Percentiles rank a stretch among this genome's conserved stretches.
phyloP scores from a whole-genome alignment of 2,329 filamentous ascomycete genomes.

The Talaromyces sp. region DNA sequence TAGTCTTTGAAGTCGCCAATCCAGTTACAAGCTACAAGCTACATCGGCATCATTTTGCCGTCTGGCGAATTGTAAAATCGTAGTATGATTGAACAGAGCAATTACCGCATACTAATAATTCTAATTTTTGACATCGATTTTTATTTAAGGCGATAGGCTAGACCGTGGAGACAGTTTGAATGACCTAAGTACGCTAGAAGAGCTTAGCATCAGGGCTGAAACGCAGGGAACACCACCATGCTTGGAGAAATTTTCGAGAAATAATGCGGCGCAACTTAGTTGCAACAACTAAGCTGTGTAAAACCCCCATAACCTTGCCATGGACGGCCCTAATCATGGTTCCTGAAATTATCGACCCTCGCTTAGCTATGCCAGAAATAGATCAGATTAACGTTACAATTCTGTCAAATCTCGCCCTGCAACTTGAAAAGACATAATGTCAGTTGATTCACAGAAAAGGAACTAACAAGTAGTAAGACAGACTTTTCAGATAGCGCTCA shows the following conservation, averaged over 20 bases:
- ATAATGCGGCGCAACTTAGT: too few species aligned
- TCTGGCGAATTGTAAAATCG: too few species aligned
- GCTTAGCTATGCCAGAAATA: neutral
- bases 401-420: neutral
- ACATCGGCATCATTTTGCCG: neutral
- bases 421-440: neutral
- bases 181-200: neutral
- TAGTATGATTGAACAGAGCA: neutral
- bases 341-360: neutral
- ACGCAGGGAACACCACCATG: neutral
- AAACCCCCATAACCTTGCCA: neutral
- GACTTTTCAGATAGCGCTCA: neutral
- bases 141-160: neutral
- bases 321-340: neutral
- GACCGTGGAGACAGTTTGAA: neutral
- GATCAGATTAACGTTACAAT: neutral
- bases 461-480: neutral
- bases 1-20: neutral
- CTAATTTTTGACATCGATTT: neutral
- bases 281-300: neutral
- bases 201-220: neutral
- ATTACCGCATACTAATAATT: neutral
- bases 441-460: neutral
- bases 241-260: neutral
- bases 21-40: neutral